These are phyloP conservation scores for Metschnikowia colocasiae DNA, from an alignment of 805 yeast species.

Conservation along the genomic window DNA sequence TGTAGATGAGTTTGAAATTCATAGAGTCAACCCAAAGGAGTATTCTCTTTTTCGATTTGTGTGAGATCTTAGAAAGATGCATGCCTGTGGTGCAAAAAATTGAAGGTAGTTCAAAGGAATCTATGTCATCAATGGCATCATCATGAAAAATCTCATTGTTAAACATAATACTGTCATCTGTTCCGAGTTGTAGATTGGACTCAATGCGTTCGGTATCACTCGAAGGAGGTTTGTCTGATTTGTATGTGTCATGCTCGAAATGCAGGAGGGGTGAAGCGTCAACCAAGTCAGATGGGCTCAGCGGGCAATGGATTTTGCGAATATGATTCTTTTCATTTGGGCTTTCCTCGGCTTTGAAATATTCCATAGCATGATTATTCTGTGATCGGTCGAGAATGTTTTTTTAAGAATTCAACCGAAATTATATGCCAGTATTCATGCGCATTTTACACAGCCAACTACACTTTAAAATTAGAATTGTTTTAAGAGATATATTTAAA, in stretches of 20 bases:
- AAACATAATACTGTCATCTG: background rate
- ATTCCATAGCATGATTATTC: conserved; percentile 2
- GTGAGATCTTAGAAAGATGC: conserved; percentile 64
- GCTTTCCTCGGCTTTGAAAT: background rate
- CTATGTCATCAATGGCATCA: conserved; percentile 11
- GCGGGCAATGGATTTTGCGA: background rate
- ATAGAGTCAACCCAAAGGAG: conserved; percentile 54
- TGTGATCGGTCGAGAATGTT: background rate
- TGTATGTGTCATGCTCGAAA: background rate
- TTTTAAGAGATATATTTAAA: background rate
- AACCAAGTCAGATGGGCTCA: background rate
- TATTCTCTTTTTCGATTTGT: conserved; percentile 60
- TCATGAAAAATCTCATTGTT: background rate
- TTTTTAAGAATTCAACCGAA: background rate
- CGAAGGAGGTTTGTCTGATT: background rate
- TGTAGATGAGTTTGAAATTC: conserved; percentile 54
- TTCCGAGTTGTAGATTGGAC: background rate
- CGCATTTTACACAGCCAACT: background rate
- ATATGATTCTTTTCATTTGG: background rate
- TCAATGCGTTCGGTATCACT: background rate
- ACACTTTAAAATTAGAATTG: background rate
- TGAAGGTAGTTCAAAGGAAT: conserved; percentile 23
- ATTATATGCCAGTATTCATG: background rate
- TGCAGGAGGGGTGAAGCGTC: background rate
- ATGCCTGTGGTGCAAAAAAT: conserved; percentile 55